Percentiles rank a stretch among this genome's conserved stretches.
Evolutionary conservation across 176 grass and related monocot genomes (phyloP).

Genomic region (Calamus simplicifolius): DNA sequence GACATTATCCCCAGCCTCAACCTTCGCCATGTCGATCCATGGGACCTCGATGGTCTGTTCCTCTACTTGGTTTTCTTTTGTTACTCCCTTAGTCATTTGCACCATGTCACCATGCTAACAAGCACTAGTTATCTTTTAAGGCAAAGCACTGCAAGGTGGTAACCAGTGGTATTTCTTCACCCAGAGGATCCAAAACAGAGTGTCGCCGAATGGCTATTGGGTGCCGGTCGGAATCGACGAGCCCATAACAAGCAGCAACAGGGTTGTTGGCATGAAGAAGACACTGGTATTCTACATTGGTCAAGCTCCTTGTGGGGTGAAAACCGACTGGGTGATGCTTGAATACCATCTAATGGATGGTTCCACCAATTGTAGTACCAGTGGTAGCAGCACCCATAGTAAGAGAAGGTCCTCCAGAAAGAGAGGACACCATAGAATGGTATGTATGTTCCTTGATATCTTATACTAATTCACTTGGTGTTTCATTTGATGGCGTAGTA

Average conservation of each 20-base stretch:
- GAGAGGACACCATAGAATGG: conserved; percentile 30
- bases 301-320: conserved; percentile 25
- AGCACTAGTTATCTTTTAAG: conserved; percentile 14
- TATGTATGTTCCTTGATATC: conserved; percentile 38
- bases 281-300: conserved; percentile 51
- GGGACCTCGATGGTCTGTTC: conserved; percentile 64
- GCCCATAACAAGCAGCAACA: conserved; percentile 22
- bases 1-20: conserved; percentile 64
- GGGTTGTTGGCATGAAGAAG: conserved; percentile 60
- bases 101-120: too few relatives aligned
- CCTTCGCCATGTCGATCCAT: conserved; percentile 56
- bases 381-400: conserved; percentile 7
- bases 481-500: too few relatives aligned
- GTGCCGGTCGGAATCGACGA: conserved; percentile 37
- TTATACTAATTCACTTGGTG: too few relatives aligned
- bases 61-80: neutral
- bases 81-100: too few relatives aligned
- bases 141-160: conserved; percentile 67
- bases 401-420: conserved; percentile 23
- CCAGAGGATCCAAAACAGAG: conserved; percentile 27
- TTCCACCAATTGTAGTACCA: neutral
- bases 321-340: conserved; percentile 89
- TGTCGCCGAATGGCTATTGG: conserved; percentile 65
- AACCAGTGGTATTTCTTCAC: conserved; percentile 89
- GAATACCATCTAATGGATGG: conserved; percentile 74